These are phyloP conservation scores for Pythium apleroticum DNA, from an alignment of 352 stramenopile genomes.

Conservation along the genomic window DNA sequence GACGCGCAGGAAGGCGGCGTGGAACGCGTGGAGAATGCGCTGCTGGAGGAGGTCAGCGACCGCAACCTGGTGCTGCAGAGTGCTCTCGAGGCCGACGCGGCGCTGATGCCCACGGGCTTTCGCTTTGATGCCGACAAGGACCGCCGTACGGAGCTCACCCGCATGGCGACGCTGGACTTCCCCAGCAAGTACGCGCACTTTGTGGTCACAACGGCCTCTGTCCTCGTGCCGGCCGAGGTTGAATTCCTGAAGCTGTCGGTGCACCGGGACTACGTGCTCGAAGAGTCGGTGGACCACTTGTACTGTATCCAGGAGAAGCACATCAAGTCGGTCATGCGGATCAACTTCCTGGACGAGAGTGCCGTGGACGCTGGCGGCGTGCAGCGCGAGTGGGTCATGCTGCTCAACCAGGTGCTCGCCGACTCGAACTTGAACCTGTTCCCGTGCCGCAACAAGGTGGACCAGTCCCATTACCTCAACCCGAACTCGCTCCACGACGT, in stretches of 20 bases:
- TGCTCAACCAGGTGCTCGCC: constrained; percentile 64
- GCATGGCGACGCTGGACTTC: constrained; percentile 45
- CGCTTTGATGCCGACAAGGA: constrained; percentile 32
- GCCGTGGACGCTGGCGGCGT: constrained; percentile 86
- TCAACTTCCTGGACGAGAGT: constrained; percentile 86
- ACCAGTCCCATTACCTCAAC: constrained; percentile 67
- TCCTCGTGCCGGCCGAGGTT: constrained; percentile 60
- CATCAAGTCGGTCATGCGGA: constrained; percentile 74
- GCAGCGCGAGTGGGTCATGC: constrained; percentile 93
- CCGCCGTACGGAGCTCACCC: constrained; percentile 41
- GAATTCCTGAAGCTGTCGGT: constrained; percentile 71
- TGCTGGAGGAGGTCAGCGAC: constrained; percentile 2
- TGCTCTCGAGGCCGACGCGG: constrained; percentile 9
- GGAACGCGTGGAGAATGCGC: constrained; percentile 19
- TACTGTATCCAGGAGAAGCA: constrained; percentile 55
- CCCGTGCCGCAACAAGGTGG: constrained; percentile 50
- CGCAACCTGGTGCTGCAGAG: constrained; percentile 10
- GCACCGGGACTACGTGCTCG: constrained; percentile 58
- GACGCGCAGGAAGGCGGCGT: constrained; percentile 18
- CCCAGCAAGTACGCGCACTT: constrained; percentile 78
- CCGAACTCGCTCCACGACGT: constrained; percentile 50
- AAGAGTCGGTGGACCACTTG: constrained; percentile 73
- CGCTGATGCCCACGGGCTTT: constrained; percentile 20
- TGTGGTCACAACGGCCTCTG: constrained; percentile 60
- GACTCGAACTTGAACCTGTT: constrained; percentile 52